phyloP scores from a whole-genome alignment of 2,329 filamentous ascomycete genomes.

The Magnaporthiopsis poae region DNA sequence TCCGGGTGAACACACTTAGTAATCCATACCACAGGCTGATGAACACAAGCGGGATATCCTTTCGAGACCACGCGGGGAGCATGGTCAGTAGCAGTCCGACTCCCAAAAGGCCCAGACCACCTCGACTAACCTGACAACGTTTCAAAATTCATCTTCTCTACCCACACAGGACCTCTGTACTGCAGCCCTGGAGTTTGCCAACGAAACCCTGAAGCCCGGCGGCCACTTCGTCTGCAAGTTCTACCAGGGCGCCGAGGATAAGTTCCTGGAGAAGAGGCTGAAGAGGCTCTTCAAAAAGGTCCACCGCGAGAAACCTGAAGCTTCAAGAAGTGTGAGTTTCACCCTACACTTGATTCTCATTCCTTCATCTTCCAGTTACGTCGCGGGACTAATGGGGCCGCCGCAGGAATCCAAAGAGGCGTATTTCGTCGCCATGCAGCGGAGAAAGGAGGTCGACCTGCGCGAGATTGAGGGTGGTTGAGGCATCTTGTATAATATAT shows the following conservation, averaged over 20 bases:
- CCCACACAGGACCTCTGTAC: slow-evolving; percentile 68
- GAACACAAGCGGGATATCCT: slow-evolving; percentile 86
- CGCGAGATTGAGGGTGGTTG: slow-evolving; percentile 13
- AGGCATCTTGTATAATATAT: background rate
- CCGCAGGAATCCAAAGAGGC: slow-evolving; percentile 69
- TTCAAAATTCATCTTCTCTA: background rate
- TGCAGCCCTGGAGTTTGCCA: slow-evolving; percentile 75
- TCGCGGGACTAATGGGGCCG: background rate
- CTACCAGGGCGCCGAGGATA: slow-evolving; percentile 85
- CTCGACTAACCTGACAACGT: background rate
- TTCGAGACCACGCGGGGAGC: slow-evolving; percentile 82
- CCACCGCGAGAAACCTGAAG: slow-evolving; percentile 79
- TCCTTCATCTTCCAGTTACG: no score
- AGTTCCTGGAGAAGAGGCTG: slow-evolving; percentile 62
- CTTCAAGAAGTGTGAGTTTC: slow-evolving; percentile 71
- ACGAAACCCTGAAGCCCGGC: slow-evolving; percentile 68
- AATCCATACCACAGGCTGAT: slow-evolving; percentile 96
- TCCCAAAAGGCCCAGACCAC: background rate
- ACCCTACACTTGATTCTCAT: no score
- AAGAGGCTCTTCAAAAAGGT: slow-evolving; percentile 72
- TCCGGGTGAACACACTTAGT: slow-evolving; percentile 82
- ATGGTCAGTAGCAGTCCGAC: slow-evolving; percentile 55
- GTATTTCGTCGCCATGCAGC: slow-evolving; percentile 71
- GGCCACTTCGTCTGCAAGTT: slow-evolving; percentile 97
- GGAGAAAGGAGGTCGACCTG: slow-evolving; percentile 40